A percentile compares a stretch with the other conserved stretches of the same genome.
Evolutionary conservation across 768 basidiomycete genomes (phyloP).

Genomic region (Calocybe cyanea): DNA sequence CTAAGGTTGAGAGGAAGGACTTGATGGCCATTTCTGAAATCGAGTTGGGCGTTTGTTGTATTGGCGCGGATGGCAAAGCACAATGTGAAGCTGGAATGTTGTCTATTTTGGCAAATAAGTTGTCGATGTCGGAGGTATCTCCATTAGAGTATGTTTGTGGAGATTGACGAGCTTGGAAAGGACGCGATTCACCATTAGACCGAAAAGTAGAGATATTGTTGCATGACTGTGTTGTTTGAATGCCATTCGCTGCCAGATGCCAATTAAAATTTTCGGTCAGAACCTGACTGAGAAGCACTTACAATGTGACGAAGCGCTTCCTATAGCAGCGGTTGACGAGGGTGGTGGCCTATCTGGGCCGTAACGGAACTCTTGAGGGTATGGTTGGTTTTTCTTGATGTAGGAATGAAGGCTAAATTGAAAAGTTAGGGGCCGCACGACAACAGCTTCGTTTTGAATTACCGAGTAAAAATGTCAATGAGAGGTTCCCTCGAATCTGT

Average conservation of each 20-base stretch:
- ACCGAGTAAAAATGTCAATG: slow-evolving; percentile 35
- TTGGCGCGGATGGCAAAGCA: slow-evolving; percentile 6
- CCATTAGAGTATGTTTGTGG: slow-evolving; percentile 19
- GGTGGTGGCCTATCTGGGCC: slow-evolving; percentile 65
- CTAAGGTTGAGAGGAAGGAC: slow-evolving; percentile 41
- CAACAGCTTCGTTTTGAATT: slow-evolving; percentile 7
- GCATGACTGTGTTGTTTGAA: background rate
- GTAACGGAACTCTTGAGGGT: slow-evolving; percentile 71
- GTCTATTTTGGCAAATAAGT: slow-evolving; percentile 42
- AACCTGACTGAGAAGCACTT: slow-evolving; percentile 1
- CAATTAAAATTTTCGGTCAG: background rate
- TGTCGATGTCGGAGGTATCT: slow-evolving; percentile 40
- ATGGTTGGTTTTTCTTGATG: slow-evolving; percentile 60
- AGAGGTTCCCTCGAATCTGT: slow-evolving; percentile 69
- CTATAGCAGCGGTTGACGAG: slow-evolving; percentile 30
- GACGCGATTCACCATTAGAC: slow-evolving; percentile 1
- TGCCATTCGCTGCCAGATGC: slow-evolving; percentile 4
- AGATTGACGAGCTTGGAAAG: slow-evolving; percentile 11
- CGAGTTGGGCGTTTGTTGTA: slow-evolving; percentile 20
- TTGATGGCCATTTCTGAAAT: slow-evolving; percentile 43
- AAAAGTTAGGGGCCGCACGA: slow-evolving; percentile 4
- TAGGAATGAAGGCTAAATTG: slow-evolving; percentile 52
- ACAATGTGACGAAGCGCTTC: slow-evolving; percentile 19
- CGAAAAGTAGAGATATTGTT: slow-evolving; percentile 3
- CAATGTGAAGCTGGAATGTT: slow-evolving; percentile 16